Evolutionary conservation across 768 basidiomycete species (phyloP).

Genomic region (Rhodotorula kratochvilovae): DNA sequence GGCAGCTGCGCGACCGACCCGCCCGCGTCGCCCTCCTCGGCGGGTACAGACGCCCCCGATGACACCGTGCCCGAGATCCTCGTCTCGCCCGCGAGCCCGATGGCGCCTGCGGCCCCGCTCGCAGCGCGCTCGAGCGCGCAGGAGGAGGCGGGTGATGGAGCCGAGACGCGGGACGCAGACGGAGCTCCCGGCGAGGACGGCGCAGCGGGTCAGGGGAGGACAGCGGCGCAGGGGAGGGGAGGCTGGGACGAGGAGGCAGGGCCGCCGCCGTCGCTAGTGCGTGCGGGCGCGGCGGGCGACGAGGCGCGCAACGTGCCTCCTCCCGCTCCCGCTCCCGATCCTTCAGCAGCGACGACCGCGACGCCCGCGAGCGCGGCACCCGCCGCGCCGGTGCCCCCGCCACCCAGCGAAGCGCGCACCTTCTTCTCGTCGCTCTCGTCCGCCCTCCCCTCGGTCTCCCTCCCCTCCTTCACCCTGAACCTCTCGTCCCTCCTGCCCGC

Average conservation of each 20-base stretch:
- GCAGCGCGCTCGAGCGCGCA: too few species aligned
- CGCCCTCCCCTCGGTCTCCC: not conserved
- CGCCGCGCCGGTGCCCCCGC: not conserved
- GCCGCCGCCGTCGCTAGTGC: too few species aligned
- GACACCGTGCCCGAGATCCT: not conserved
- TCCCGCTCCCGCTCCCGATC: too few species aligned
- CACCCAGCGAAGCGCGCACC: not conserved
- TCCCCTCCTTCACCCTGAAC: not conserved
- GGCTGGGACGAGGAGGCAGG: not conserved
- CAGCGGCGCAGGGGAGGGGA: too few species aligned
- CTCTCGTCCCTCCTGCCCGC: not conserved
- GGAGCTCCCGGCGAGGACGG: not conserved
- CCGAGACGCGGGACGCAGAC: too few species aligned
- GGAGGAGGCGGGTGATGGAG: too few species aligned
- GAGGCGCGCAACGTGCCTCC: too few species aligned
- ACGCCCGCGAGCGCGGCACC: not conserved
- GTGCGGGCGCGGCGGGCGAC: too few species aligned
- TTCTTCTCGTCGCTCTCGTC: constrained; percentile 12
- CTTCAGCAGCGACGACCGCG: too few species aligned
- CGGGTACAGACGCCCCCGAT: not conserved
- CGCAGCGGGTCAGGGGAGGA: too few species aligned
- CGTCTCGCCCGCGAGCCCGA: not conserved
- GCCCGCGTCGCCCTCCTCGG: not conserved
- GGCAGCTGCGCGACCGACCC: too few species aligned
- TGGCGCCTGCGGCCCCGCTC: not conserved